Base-by-base conservation (phyloP, 2,329 filamentous ascomycete species). In the Beauveria brongniartii region DNA sequence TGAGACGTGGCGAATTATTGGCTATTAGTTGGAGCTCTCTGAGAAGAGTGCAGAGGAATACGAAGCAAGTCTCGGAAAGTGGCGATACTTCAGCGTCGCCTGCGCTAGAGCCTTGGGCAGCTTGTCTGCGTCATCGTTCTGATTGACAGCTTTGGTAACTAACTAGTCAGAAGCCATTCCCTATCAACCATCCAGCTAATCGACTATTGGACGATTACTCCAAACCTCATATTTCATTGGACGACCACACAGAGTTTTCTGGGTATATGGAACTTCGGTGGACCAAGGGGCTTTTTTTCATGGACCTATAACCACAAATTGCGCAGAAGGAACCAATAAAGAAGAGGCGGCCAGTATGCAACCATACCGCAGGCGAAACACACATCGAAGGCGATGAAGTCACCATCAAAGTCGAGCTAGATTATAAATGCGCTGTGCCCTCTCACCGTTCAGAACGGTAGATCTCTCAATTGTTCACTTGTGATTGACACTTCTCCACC, bases 361-460 rank as follows among this genome's bases (percentile, higher is more conserved):
- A 20, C 20, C 24, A 40, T 46, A 20, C 24, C 12, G 26, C 53
- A 41, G 22, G 40, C 14, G 1, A 24, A 14, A 34, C 5, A 55
- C 26, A 5, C 41, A 28, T 41, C n/a, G 37, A 28, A 59, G 51
- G 56, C 34, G 18, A 55, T 53, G 64, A 61, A 57, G 63, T 62
- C 62, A 64, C 56, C 43, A 48, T 22, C 20, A 44, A 65, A 64
- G 4, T 16, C 9, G 0, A n/a, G 55, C 18, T 16, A 65, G 65
- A 64, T 74, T 74, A 74, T 74, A 74, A 74, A 72, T 67, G 58
- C 64, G 41, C 61, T 59, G 56, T 60, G 61, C 54, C 63, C 66
- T 69, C 70, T 71, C 72, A 75, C 73, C 73, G 73, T 75, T 74
- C 72, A 65, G 70, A 71, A 75, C 73, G 73, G 73, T 75, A 73